Base-by-base conservation (phyloP, 495 filamentous ascomycete genomes). In the Trichoderma gamsii region DNA sequence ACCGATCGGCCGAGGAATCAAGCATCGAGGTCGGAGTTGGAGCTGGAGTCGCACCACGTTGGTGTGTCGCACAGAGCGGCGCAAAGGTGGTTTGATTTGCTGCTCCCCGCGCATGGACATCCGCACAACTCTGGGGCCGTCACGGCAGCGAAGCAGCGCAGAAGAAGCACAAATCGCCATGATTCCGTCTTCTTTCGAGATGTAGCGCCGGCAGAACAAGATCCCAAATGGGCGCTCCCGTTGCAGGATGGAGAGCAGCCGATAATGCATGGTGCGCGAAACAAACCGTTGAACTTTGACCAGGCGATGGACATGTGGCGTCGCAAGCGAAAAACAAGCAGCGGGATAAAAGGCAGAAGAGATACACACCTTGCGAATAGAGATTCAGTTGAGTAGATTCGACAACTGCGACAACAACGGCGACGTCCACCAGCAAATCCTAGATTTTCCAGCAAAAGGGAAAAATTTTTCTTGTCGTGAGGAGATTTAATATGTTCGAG, bases 351-450 rank as follows among this genome's bases (percentile, higher is more conserved):
- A 61, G 25, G 6, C n/a, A 56, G 8, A 21, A 32, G 3, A 59
- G 52, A 61, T 61, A 61, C 56, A 61, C 56, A 61, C 56, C 56
- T 61, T 21, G 51, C 27, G 7, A 56, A 23, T 15, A 21, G 7
- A 16, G 15, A n/a, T 52, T 52, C 49, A 21, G 49, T 61, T 61
- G 4, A 15, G 56, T 61, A 25, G 5, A 35, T 61, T 25, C 56
- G 56, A 61, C 56, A 61, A 61, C 56, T 13, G 56, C 56, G 56
- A 61, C 56, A 61, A 61, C 56, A 32, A 61, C 56, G 12, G 56
- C 56, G 56, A 61, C 56, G 56, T 29, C 56, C 56, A 15, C 27
- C 56, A 32, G 27, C 56, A 32, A 61, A n/a, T 29, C 56, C 27
- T 61, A 25, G 9, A 25, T 12, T 61, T 61, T 32, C 56, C 27